phyloP scores from a whole-genome alignment of 2,329 filamentous ascomycete species.

The Hirsutella rhossiliensis region DNA sequence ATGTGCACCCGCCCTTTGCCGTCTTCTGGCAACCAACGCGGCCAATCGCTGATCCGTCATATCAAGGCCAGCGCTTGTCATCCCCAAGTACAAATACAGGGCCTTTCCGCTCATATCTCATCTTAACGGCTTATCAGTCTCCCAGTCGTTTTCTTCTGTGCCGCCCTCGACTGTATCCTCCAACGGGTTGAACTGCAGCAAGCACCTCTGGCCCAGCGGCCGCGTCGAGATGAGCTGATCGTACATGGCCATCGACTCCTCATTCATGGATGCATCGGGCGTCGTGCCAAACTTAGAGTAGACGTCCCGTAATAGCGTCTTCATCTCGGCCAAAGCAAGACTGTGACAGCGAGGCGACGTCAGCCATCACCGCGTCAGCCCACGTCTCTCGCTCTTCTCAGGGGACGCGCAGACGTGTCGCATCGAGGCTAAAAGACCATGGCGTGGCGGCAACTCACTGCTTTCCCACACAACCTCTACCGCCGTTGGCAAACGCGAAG shows the following conservation, averaged over 20 bases:
- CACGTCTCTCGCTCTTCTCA: neutral
- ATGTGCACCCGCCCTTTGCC: too few species aligned
- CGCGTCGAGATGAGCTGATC: conserved; percentile 58
- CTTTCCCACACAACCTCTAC: conserved; percentile 52
- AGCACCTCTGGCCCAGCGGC: conserved; percentile 46
- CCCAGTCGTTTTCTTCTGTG: too few species aligned
- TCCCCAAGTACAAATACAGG: too few species aligned
- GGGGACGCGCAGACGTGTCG: neutral
- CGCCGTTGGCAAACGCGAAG: conserved; percentile 55
- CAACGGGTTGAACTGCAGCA: conserved; percentile 35
- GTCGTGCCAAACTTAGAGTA: conserved; percentile 47
- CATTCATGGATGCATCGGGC: conserved; percentile 40
- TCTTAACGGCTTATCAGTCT: too few species aligned
- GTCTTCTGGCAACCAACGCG: too few species aligned
- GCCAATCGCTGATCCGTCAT: too few species aligned
- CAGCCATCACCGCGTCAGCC: too few species aligned
- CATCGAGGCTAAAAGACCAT: neutral
- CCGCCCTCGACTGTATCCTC: conserved; percentile 1
- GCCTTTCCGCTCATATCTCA: too few species aligned
- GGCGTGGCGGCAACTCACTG: conserved; percentile 38
- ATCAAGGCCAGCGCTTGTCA: too few species aligned
- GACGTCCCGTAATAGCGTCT: conserved; percentile 47
- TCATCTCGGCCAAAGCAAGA: conserved; percentile 57
- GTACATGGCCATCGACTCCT: conserved; percentile 48
- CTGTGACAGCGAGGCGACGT: conserved; percentile 7